These are phyloP conservation scores for Cryphonectria nitschkei DNA, from an alignment of 2,329 filamentous ascomycete genomes.

Conservation along the genomic window DNA sequence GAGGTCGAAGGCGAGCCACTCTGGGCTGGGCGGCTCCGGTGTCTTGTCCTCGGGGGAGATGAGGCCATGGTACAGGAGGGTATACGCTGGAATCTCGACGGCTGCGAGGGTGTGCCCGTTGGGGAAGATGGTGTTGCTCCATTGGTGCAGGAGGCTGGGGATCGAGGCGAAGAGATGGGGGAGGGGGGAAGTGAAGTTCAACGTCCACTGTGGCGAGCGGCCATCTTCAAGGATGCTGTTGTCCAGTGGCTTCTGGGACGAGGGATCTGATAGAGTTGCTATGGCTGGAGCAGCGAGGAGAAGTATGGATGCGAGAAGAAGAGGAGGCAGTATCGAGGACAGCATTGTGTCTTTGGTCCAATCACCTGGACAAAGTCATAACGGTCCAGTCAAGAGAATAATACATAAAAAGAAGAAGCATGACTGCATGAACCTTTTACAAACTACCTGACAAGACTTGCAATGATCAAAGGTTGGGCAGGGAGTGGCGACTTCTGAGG, in stretches of 20 bases:
- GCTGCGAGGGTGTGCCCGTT: conserved; percentile 53
- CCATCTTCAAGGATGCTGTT: not conserved
- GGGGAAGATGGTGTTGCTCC: conserved; percentile 55
- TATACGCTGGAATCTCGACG: conserved; percentile 49
- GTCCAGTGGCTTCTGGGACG: not conserved
- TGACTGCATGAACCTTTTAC: not conserved
- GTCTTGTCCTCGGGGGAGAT: conserved; percentile 39
- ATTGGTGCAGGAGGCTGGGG: conserved; percentile 52
- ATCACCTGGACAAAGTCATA: not conserved
- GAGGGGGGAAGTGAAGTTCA: conserved; percentile 52
- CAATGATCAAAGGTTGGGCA: not conserved
- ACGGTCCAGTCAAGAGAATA: not conserved
- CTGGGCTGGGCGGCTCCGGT: conserved; percentile 48
- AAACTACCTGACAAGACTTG: not conserved
- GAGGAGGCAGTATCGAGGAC: not conserved
- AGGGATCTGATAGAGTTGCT: not conserved
- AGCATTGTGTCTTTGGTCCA: not conserved
- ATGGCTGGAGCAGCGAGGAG: not conserved
- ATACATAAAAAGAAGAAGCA: not conserved
- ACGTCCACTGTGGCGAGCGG: conserved; percentile 31
- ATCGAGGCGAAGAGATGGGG: conserved; percentile 54
- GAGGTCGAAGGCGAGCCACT: conserved; percentile 57
- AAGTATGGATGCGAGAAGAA: not conserved
- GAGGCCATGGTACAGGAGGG: conserved; percentile 54
- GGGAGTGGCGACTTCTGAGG: not conserved